phyloP scores from a whole-genome alignment of 768 basidiomycete species.

The Tricholoma matsutake region DNA sequence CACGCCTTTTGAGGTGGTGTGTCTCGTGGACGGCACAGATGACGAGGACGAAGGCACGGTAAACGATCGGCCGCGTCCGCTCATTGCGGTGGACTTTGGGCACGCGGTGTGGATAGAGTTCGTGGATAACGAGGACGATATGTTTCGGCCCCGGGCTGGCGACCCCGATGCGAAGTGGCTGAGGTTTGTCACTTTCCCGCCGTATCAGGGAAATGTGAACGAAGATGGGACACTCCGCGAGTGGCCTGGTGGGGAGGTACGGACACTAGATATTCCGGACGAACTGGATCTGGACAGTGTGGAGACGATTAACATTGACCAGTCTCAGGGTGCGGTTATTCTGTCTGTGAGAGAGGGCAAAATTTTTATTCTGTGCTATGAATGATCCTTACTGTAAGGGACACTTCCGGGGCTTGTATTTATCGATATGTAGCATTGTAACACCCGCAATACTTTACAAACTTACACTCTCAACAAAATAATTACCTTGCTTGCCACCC shows the following conservation, averaged over 20 bases:
- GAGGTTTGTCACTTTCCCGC: slow-evolving; percentile 70
- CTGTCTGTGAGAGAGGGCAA: slow-evolving; percentile 63
- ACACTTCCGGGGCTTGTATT: not conserved
- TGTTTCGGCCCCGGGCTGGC: slow-evolving; percentile 9
- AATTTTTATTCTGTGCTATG: slow-evolving; percentile 73
- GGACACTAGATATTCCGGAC: slow-evolving; percentile 60
- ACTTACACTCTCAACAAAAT: no score
- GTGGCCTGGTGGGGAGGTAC: slow-evolving; percentile 42
- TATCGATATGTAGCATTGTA: slow-evolving; percentile 17
- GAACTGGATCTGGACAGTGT: slow-evolving; percentile 64
- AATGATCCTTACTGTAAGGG: slow-evolving; percentile 21
- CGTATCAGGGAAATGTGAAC: slow-evolving; percentile 37
- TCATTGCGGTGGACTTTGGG: slow-evolving; percentile 85
- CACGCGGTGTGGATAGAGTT: slow-evolving; percentile 85
- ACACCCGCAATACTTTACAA: no score
- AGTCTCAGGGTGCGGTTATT: slow-evolving; percentile 71
- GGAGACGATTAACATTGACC: slow-evolving; percentile 78
- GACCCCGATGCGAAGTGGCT: slow-evolving; percentile 48
- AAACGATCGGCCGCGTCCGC: slow-evolving; percentile 54
- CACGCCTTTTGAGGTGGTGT: slow-evolving; percentile 69
- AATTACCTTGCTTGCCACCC: no score
- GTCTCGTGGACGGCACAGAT: slow-evolving; percentile 50
- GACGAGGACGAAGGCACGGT: slow-evolving; percentile 37
- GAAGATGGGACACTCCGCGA: slow-evolving; percentile 21
- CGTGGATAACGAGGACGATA: slow-evolving; percentile 30